Conservation (phyloP, 108 stramenopile species). For the Nitzschia putrida region DNA sequence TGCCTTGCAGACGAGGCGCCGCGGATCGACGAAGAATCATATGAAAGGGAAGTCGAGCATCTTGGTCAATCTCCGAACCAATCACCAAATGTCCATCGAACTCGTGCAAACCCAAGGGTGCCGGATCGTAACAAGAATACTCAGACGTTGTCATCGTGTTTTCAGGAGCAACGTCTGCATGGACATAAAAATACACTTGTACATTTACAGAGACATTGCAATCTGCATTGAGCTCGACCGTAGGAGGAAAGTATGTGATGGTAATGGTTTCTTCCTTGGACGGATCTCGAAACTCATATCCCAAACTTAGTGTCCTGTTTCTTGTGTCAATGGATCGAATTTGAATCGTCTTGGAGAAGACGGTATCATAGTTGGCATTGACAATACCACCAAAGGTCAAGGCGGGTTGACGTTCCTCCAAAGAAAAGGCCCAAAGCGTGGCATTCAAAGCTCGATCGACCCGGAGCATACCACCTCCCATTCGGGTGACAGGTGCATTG, state of each 20-base stretch:
- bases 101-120: conserved; percentile 28
- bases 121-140: not conserved
- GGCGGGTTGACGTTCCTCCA: conserved; percentile 31
- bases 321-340: conserved; percentile 5
- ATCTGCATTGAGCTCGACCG: conserved; percentile 2
- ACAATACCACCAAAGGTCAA: conserved; percentile 30
- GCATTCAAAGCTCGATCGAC: conserved; percentile 28
- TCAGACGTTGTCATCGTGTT: conserved; percentile 30
- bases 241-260: not conserved
- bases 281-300: conserved; percentile 2
- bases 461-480: conserved; percentile 35
- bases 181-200: conserved; percentile 16
- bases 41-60: conserved; percentile 28
- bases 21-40: conserved; percentile 22
- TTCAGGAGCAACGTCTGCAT: conserved; percentile 12
- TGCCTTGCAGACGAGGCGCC: not conserved
- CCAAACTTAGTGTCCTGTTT: not conserved
- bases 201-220: conserved; percentile 7
- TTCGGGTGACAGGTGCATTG: conserved; percentile 23
- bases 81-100: conserved; percentile 34
- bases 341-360: conserved; percentile 7
- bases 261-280: conserved; percentile 1
- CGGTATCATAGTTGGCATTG: conserved; percentile 13
- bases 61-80: conserved; percentile 8
- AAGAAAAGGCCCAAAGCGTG: conserved; percentile 35